Conservation (phyloP, 208 protist species). For the Trichomonas tenax region DNA sequence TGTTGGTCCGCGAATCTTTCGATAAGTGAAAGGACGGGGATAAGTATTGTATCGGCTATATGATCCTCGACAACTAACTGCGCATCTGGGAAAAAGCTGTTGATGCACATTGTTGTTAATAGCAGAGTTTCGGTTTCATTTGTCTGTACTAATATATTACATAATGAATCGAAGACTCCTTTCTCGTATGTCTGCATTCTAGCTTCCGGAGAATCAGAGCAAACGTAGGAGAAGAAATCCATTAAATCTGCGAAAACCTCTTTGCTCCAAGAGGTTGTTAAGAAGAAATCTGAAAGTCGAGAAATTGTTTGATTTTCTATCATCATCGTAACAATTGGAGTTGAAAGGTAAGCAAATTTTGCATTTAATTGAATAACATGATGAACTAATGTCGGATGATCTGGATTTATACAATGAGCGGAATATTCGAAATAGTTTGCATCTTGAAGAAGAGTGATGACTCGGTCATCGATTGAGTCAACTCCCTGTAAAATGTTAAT, state of each 20-base stretch:
- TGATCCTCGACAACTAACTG: not conserved
- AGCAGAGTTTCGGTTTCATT: not conserved
- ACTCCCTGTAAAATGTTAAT: not conserved
- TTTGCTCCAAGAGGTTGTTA: not conserved
- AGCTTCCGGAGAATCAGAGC: not conserved
- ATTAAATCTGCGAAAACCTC: not conserved
- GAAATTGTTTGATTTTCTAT: not conserved
- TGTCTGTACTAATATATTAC: not conserved
- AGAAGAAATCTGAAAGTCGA: not conserved
- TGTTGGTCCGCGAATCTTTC: not conserved
- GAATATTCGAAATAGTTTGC: not conserved
- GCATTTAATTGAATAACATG: not conserved
- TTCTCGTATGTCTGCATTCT: not conserved
- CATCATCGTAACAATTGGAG: not conserved
- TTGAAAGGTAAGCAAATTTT: not conserved
- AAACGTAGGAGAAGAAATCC: not conserved
- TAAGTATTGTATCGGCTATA: not conserved
- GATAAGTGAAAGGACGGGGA: not conserved
- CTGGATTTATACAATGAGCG: not conserved
- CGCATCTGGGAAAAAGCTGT: not conserved
- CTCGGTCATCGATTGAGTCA: not conserved
- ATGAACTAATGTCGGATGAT: not conserved
- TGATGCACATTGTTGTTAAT: not conserved
- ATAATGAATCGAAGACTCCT: not conserved
- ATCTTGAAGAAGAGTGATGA: not conserved